phyloP scores from a whole-genome alignment of 2,329 filamentous ascomycete genomes.

The Pseudogymnoascus sp. region DNA sequence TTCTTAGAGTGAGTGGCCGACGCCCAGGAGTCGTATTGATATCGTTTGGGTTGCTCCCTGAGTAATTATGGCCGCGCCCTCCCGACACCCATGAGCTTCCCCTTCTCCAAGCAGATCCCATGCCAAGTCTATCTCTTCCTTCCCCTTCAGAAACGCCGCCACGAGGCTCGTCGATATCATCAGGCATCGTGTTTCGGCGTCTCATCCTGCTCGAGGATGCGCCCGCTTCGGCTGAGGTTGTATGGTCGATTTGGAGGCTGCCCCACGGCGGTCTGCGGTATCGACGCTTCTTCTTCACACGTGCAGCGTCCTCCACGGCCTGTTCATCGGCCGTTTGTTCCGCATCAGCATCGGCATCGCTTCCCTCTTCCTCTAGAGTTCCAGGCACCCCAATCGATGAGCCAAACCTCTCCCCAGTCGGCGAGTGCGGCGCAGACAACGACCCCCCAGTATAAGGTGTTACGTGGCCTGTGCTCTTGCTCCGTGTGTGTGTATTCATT shows the following conservation, averaged over 20 bases:
- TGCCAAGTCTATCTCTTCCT: slow-evolving; percentile 52
- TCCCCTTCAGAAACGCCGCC: slow-evolving; percentile 69
- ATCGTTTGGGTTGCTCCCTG: slow-evolving; percentile 42
- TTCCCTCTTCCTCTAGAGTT: slow-evolving; percentile 49
- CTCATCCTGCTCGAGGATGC: slow-evolving; percentile 51
- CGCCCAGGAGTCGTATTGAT: slow-evolving; percentile 42
- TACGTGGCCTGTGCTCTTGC: slow-evolving; percentile 30
- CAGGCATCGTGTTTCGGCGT: slow-evolving; percentile 58
- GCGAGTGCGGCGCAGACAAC: slow-evolving; percentile 39
- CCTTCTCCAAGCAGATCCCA: slow-evolving; percentile 48
- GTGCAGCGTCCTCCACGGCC: slow-evolving; percentile 36
- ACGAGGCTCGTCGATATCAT: slow-evolving; percentile 44
- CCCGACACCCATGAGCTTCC: slow-evolving; percentile 41
- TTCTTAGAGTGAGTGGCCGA: slow-evolving; percentile 54
- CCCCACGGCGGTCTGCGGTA: slow-evolving; percentile 40
- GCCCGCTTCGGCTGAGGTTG: slow-evolving; percentile 33
- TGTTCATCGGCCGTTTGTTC: slow-evolving; percentile 80
- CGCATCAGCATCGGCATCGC: slow-evolving; percentile 68
- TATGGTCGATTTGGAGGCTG: not conserved
- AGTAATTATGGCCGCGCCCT: slow-evolving; percentile 42
- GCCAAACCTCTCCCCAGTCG: slow-evolving; percentile 36
- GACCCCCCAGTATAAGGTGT: slow-evolving; percentile 28
- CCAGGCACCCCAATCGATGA: slow-evolving; percentile 39
- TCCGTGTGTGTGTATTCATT: slow-evolving; percentile 34
- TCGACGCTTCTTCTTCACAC: slow-evolving; percentile 55